phyloP scores from a whole-genome alignment of 169 alveolate genomes.

The Amoebophrya sp. region DNA sequence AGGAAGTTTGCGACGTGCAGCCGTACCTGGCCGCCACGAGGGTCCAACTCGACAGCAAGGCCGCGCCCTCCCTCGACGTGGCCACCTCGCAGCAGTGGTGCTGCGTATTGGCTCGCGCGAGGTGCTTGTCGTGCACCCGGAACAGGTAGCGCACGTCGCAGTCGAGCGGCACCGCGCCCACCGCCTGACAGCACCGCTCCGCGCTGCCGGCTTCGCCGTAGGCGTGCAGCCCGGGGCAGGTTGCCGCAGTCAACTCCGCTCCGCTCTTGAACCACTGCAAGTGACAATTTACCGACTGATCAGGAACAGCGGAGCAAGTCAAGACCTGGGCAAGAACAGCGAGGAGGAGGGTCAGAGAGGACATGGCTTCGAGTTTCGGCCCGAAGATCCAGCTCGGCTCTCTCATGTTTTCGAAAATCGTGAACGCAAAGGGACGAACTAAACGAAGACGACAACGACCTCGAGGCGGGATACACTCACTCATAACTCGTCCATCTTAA shows the following conservation, averaged over 20 bases:
- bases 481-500: too few relatives aligned
- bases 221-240: neutral
- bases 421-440: too few relatives aligned
- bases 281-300: too few relatives aligned
- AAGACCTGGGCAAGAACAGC: too few relatives aligned
- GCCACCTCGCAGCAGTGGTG: constrained; percentile 20
- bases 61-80: neutral
- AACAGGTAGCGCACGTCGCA: neutral
- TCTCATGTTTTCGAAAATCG: too few relatives aligned
- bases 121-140: neutral
- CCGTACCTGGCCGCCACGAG: neutral
- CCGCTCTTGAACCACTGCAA: neutral
- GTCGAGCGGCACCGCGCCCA: neutral
- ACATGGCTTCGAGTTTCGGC: too few relatives aligned
- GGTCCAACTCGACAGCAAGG: neutral
- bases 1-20: neutral
- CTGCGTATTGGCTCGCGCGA: neutral
- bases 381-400: too few relatives aligned
- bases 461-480: too few relatives aligned
- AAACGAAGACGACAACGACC: too few relatives aligned
- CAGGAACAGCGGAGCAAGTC: too few relatives aligned
- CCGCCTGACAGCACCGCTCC: neutral
- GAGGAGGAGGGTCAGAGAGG: too few relatives aligned
- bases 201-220: neutral
- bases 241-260: neutral